Base-by-base conservation (phyloP, 352 stramenopile genomes). In the Aphanomyces cochlioides region DNA sequence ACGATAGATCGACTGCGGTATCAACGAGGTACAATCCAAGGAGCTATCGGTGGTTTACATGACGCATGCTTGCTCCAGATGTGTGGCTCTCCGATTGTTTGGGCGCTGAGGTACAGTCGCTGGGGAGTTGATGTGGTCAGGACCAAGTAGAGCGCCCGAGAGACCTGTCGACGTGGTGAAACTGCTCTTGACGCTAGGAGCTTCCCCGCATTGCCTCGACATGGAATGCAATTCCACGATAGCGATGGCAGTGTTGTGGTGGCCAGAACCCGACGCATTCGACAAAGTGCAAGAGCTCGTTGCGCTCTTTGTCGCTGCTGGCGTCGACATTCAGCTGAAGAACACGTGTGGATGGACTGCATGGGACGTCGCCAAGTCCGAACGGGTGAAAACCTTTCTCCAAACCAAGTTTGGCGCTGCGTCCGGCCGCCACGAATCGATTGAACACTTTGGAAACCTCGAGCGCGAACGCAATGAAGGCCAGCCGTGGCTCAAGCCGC, bases 151-250 rank as follows among this genome's bases (percentile, higher is more conserved):
- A 15, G 48, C 64, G 15, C 34, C 54, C 5, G 45, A 70, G n/a
- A 17, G 56, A 17, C 64, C 53, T 10, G 36, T 90, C 34, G 83
- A 88, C 7, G 78, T 87, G 12, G 68, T 92, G 37, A 85, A 84
- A 77, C 70, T 92, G 34, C 71, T 92, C 34, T 47, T 90, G 19
- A 61, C 72, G 0, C 41, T 13, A 34, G 54, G 21, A 0, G 64
- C 37, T 5, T 38, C 34, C 5, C 10, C 45, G 69, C 78, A 88
- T 58, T 90, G 81, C 72, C 84, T 82, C 34, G 85, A 92, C 59
- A 82, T 90, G 71, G 83, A 90, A 60, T 81, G 82, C 19, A 90
- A 92, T 74, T 90, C 88, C 60, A 78, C 79, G 0, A 75, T 87
- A 36, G 82, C 77, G 0, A 77, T 90, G 43, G 81, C 83, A 28